Conservation (phyloP, 1,284 basidiomycete species). For the Exobasidium cylindrosporum region DNA sequence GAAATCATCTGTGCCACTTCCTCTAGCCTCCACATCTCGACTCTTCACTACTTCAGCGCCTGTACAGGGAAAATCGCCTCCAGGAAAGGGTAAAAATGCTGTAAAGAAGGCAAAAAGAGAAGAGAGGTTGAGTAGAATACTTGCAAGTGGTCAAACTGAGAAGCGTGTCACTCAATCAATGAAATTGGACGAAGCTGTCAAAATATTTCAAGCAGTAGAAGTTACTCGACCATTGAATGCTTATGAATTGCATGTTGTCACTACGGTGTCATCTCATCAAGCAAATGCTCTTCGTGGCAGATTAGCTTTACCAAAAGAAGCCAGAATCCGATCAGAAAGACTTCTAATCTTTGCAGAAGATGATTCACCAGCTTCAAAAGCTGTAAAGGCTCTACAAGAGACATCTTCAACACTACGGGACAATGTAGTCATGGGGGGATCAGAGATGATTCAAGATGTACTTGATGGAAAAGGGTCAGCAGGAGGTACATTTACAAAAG, state of each 20-base stretch:
- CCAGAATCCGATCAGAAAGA: conserved; percentile 44
- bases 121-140: conserved; percentile 11
- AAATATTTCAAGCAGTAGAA: conserved; percentile 23
- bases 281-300: conserved; percentile 52
- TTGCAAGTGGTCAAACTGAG: background rate
- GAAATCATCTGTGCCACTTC: background rate
- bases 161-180: conserved; percentile 1
- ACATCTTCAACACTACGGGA: conserved; percentile 1
- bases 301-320: conserved; percentile 42
- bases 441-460: conserved; percentile 47
- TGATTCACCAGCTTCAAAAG: conserved; percentile 36
- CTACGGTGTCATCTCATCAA: conserved; percentile 47
- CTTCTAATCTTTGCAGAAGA: conserved; percentile 53
- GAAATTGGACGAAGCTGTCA: conserved; percentile 18
- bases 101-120: conserved; percentile 7
- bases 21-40: conserved; percentile 5
- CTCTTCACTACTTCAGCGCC: background rate
- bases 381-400: conserved; percentile 24
- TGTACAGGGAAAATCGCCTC: conserved; percentile 17
- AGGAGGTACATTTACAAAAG: conserved; percentile 62
- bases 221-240: conserved; percentile 41
- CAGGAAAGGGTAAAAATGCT: conserved; percentile 26
- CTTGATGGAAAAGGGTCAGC: conserved; percentile 20
- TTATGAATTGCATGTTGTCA: conserved; percentile 52
- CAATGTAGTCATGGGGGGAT: conserved; percentile 40